Evolutionary conservation across 2,329 filamentous ascomycete genomes (phyloP), one percentile per base, ranked within the genome.

Genomic region (Keithomyces neogunnii): DNA sequence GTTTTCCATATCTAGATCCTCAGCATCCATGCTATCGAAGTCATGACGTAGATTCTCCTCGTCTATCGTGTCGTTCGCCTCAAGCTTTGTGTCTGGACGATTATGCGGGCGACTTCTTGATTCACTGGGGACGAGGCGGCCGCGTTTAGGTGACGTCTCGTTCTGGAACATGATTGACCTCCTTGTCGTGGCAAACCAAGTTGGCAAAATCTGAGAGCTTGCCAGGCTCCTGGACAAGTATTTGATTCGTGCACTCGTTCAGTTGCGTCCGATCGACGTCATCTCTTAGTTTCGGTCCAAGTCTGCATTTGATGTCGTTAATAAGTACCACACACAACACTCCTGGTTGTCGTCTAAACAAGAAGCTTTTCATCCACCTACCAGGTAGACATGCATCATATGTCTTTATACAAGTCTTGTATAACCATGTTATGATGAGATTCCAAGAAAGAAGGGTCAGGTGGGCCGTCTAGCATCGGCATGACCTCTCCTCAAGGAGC

Each of bases 11-110:
- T 62, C 69, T 5, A 79, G 63, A 4, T 65, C 68, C 36, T 75
- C 74, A 1, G 76, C 60, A 49, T 79, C 75, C 44, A 75, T 71
- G 43, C 77, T 72, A 40, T 73, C 69, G 50, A 81, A 78, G 30
- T 44, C 30, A 28, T 74, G 62, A 48, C 78, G 70, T 42, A 71
- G 72, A 5, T 80, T 61, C 55, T 80, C 80, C 58, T 79, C 73
- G 28, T 30, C 28, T 10, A 44, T 9, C 26, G 6, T 44, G 9
- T 13, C 3, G 7, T 10, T 44, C 28, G 5, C 26, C 9, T 30
- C 5, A 9, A 29, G 26, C 26, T 44, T 29, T 10, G 11, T 11
- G 19, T 3, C 28, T 30, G 11, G 26, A 19, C 5, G 5, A 11
- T 3, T 13, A 10, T 29, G 40, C 10, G 26, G 26, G 8, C 40